These are phyloP conservation scores for Ogataea nitratoaversa DNA, from an alignment of 805 yeast genomes.

Conservation along the genomic window DNA sequence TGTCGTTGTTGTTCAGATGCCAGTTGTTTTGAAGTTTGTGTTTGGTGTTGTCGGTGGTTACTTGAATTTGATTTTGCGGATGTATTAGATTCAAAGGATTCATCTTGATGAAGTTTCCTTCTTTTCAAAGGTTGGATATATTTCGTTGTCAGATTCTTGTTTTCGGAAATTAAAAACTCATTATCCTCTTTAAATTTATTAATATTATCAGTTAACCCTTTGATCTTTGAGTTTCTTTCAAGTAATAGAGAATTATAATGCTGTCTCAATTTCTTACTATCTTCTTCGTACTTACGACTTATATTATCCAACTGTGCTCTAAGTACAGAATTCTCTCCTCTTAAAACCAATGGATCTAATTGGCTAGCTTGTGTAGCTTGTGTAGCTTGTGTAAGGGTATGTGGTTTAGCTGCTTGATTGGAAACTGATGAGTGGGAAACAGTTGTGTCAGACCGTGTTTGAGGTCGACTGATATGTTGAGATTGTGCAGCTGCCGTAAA, in stretches of 20 bases:
- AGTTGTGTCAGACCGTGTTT: background rate
- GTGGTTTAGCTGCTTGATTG: too few relatives aligned
- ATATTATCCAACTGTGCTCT: conserved; percentile 56
- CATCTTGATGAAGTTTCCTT: conserved; percentile 19
- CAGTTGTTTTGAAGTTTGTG: too few relatives aligned
- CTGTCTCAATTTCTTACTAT: conserved; percentile 35
- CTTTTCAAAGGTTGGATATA: conserved; percentile 23
- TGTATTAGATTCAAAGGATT: conserved; percentile 3
- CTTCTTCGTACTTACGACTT: conserved; percentile 33
- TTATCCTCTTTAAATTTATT: conserved; percentile 50
- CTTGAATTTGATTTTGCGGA: too few relatives aligned
- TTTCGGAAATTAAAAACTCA: conserved; percentile 48
- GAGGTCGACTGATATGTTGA: conserved; percentile 4
- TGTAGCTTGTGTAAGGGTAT: background rate
- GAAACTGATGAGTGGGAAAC: background rate
- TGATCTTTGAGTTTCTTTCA: conserved; percentile 22
- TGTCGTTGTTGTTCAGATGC: too few relatives aligned
- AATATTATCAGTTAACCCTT: conserved; percentile 30
- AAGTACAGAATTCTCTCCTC: conserved; percentile 79
- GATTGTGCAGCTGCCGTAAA: conserved; percentile 10
- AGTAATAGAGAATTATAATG: conserved; percentile 18
- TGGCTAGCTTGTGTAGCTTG: background rate
- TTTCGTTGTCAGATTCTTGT: conserved; percentile 30
- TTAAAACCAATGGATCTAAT: conserved; percentile 27
- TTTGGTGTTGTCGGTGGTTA: too few relatives aligned